Percentiles rank a stretch among this genome's conserved stretches.
phyloP scores from a whole-genome alignment of 139 green algal species.

The Chlamydomonas sphaeroides region DNA sequence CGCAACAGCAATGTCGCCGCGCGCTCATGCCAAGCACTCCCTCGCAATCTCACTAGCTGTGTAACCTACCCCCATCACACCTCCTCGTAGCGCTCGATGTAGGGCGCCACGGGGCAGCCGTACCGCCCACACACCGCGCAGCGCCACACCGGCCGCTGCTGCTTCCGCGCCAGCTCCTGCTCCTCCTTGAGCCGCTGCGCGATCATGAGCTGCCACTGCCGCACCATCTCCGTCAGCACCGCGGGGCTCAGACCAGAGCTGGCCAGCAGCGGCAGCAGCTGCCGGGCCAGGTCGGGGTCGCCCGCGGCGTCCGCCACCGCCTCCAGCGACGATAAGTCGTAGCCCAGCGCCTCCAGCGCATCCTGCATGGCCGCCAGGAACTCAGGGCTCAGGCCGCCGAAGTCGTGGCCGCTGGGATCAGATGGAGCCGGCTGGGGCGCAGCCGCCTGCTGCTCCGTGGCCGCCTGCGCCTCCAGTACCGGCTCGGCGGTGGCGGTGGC shows the following conservation, averaged over 20 bases:
- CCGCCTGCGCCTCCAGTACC: not conserved
- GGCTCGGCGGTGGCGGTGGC: no score
- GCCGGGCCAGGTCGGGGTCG: conserved; percentile 3
- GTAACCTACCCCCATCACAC: not conserved
- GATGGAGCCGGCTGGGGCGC: not conserved
- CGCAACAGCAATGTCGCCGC: no score
- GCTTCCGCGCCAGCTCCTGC: conserved; percentile 32
- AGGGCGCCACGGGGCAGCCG: conserved; percentile 57
- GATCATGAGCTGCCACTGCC: conserved; percentile 51
- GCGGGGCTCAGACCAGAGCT: not conserved
- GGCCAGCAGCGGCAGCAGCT: conserved; percentile 18
- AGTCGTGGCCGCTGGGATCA: no score
- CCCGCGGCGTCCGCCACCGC: conserved; percentile 36
- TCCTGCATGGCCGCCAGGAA: conserved; percentile 53
- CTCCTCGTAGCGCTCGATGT: conserved; percentile 57
- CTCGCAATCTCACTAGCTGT: no score
- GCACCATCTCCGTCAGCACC: conserved; percentile 37
- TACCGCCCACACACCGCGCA: conserved; percentile 52
- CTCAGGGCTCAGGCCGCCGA: conserved; percentile 24
- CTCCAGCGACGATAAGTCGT: conserved; percentile 38
- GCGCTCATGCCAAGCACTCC: no score
- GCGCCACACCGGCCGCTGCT: conserved; percentile 49
- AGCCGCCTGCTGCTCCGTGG: not conserved
- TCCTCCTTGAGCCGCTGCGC: conserved; percentile 47
- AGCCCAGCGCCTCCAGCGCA: conserved; percentile 36